Evolutionary conservation across 2,329 filamentous ascomycete genomes (phyloP).

Genomic region (Aureobasidium musti): DNA sequence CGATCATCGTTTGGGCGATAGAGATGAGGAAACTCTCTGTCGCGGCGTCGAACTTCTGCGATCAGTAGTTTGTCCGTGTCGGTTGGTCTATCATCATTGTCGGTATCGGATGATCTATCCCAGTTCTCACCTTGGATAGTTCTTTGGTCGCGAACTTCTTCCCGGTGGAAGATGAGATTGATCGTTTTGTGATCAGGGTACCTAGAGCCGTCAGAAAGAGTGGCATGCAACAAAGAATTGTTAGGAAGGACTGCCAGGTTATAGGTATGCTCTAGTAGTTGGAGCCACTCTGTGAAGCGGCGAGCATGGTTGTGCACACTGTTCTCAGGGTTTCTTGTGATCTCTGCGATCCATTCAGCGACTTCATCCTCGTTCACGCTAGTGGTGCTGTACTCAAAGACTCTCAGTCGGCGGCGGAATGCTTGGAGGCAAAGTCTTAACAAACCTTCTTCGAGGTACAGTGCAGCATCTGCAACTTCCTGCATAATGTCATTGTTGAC

Average conservation of each 20-base stretch:
- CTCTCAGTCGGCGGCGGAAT: not conserved
- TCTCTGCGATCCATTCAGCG: not conserved
- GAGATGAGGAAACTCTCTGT: not conserved
- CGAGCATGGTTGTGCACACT: not conserved
- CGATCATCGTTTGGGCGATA: not conserved
- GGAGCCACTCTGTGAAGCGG: not conserved
- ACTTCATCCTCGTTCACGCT: not conserved
- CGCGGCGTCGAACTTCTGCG: not conserved
- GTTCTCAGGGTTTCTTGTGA: not conserved
- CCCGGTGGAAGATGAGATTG: not conserved
- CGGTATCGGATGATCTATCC: not conserved
- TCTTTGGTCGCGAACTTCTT: not conserved
- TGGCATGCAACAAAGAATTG: no score
- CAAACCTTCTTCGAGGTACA: not conserved
- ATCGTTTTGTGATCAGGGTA: not conserved
- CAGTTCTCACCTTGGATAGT: not conserved
- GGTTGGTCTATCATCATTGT: not conserved
- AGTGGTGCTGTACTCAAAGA: not conserved
- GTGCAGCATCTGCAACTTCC: not conserved
- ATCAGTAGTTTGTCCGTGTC: not conserved
- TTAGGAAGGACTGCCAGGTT: not conserved
- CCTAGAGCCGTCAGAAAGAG: not conserved
- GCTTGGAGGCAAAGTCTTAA: not conserved
- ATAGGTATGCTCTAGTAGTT: not conserved
- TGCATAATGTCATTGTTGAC: no score